Evolutionary conservation across 169 alveolate genomes (phyloP).

Genomic region (Plasmodium gonderi): DNA sequence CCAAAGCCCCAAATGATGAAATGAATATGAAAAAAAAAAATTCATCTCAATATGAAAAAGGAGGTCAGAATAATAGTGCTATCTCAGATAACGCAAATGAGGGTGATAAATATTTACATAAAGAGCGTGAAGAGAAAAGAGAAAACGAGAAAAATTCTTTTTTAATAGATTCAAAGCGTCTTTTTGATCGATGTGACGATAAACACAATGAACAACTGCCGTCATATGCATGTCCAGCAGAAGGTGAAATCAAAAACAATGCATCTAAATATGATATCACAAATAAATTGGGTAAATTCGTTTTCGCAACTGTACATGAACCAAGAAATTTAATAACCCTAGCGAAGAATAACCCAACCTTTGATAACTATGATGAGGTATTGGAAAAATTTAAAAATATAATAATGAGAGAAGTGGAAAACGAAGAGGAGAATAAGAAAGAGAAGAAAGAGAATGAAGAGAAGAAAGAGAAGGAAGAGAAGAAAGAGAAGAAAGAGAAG

Average conservation of each 20-base stretch:
- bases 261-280: slow-evolving; percentile 36
- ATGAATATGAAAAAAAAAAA: not conserved
- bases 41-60: not conserved
- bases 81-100: not conserved
- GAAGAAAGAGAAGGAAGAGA: not conserved
- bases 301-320: slow-evolving; percentile 72
- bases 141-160: too few species aligned
- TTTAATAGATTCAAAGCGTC: too few species aligned
- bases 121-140: not conserved
- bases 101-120: not conserved
- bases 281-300: slow-evolving; percentile 45
- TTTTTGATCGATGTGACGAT: too few species aligned
- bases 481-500: not conserved
- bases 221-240: not conserved
- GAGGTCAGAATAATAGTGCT: not conserved
- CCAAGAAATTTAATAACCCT: slow-evolving; percentile 69
- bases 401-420: slow-evolving; percentile 6
- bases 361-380: slow-evolving; percentile 34
- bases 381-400: slow-evolving; percentile 26
- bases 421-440: not conserved
- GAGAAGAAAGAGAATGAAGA: not conserved
- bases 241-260: not conserved
- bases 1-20: not conserved
- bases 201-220: too few species aligned
- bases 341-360: slow-evolving; percentile 7